Percentiles rank a stretch among this genome's conserved stretches.
These are phyloP conservation scores for Mycosphaerella sp. DNA, from an alignment of 2,329 filamentous ascomycete species.

Conservation along the genomic window DNA sequence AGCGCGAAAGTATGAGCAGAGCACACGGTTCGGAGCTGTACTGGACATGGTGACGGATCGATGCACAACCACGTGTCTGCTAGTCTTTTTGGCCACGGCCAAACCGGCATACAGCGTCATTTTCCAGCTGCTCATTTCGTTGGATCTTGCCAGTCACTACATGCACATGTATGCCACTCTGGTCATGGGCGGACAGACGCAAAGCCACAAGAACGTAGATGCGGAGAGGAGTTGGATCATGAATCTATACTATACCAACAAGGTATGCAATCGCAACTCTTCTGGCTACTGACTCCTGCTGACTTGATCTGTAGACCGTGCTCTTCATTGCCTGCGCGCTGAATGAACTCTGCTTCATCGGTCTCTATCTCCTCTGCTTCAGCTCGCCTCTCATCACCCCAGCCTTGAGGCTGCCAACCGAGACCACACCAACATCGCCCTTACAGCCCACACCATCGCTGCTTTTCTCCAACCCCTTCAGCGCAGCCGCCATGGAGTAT, in stretches of 20 bases:
- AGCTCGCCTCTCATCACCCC: constrained; percentile 84
- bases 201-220: constrained; percentile 91
- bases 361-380: constrained; percentile 94
- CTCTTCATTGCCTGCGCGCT: constrained; percentile 84
- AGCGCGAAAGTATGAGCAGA: constrained; percentile 81
- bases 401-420: constrained; percentile 56
- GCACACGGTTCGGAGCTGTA: constrained; percentile 90
- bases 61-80: constrained; percentile 89
- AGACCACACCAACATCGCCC: constrained; percentile 43
- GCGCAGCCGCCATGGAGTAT: constrained; percentile 84
- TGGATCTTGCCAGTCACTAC: constrained; percentile 95
- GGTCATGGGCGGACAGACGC: constrained; percentile 71
- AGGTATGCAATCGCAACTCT: constrained; percentile 54
- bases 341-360: constrained; percentile 98
- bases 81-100: constrained; percentile 90
- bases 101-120: constrained; percentile 91
- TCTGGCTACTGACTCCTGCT: neutral
- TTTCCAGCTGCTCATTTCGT: constrained; percentile 86
- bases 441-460: constrained; percentile 53
- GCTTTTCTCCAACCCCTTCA: constrained; percentile 80
- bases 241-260: constrained; percentile 96
- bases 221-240: constrained; percentile 80
- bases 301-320: constrained; percentile 56
- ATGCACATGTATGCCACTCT: constrained; percentile 98
- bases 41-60: constrained; percentile 99